Evolutionary conservation across 306 rosid genomes (phyloP), one percentile per base, ranked within the genome.

Genomic region (Prosopis cineraria): DNA sequence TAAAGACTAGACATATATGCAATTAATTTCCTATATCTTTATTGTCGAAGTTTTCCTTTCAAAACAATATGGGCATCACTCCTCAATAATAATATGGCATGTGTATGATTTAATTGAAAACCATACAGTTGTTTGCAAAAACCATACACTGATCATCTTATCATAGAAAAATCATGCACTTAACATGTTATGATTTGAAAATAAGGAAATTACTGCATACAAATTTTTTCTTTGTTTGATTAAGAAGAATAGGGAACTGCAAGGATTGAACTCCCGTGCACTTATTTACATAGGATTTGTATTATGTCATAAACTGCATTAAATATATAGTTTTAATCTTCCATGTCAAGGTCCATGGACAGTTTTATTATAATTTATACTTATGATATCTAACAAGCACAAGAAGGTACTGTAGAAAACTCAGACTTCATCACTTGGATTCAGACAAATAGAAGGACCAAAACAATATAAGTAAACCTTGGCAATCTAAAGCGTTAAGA

Each of bases 391-490:
- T 55, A 24, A 24, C 16, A 55, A 24, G 62, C 2, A 70, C 70
- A 76, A 37, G 20, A 11, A 84, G 63, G 67, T 58, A 70, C 39
- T 33, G 37, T 34, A 45, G 50, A 37, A 22, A 44, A 56, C 67
- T 29, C 27, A 40, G 30, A 24, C 12, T 34, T 43, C 50, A 67
- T 7, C 56, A 48, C 56, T n/a, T 24, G 45, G 39, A 66, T 25
- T 24, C 47, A 77, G 72, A 73, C 72, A 62, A 52, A 67, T 60
- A 41, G 43, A 68, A 29, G 31, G 10, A n/a, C 8, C 7, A 5
- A 34, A 48, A 48, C 19, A 48, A n/a, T 17, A 48, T 2, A 48
- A 19, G 9, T 19, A 48, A 48, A 48, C 10, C 10, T n/a, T 5
- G n/a, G 56, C 56, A 48, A 19, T 10, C 56, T n/a, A 19, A 47